Evolutionary conservation across 2,329 filamentous ascomycete species (phyloP).

Genomic region (Pseudocercospora ulei): DNA sequence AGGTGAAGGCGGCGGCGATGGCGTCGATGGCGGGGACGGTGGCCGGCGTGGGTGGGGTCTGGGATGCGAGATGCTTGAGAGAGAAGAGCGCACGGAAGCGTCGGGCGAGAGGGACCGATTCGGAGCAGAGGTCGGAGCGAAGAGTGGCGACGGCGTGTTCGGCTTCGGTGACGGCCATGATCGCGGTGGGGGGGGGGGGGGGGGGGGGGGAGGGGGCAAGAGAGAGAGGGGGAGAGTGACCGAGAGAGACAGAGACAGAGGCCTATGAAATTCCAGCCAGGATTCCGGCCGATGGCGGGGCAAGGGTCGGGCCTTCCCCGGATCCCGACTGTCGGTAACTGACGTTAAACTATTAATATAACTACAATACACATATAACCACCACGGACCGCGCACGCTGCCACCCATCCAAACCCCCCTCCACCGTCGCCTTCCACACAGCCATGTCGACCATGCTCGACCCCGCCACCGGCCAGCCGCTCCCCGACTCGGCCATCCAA

Average conservation of each 20-base stretch:
- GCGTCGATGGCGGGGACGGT: constrained; percentile 59
- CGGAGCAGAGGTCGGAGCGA: constrained; percentile 67
- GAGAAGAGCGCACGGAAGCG: constrained; percentile 97
- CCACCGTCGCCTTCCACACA: too few relatives aligned
- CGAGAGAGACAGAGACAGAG: too few relatives aligned
- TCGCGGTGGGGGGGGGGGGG: neutral
- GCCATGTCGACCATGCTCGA: constrained; percentile 51
- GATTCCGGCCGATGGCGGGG: too few relatives aligned
- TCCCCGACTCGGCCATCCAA: constrained; percentile 65
- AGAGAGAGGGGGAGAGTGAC: too few relatives aligned
- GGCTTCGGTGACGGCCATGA: constrained; percentile 11
- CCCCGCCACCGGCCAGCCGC: constrained; percentile 54
- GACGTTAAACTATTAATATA: too few relatives aligned
- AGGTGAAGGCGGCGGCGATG: constrained; percentile 77
- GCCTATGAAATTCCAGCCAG: too few relatives aligned
- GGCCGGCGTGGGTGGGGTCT: constrained; percentile 48
- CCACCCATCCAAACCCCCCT: too few relatives aligned
- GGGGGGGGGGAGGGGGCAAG: too few relatives aligned
- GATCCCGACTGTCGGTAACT: too few relatives aligned
- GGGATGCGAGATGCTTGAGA: constrained; percentile 80
- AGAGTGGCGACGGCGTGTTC: constrained; percentile 51
- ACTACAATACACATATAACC: too few relatives aligned
- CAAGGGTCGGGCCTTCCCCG: neutral
- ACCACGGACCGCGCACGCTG: too few relatives aligned
- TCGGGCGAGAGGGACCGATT: constrained; percentile 69